Percentiles rank a stretch among this genome's conserved stretches.
These are phyloP conservation scores for Fusarium tuaranense DNA, from an alignment of 2,329 filamentous ascomycete genomes.

Conservation along the genomic window DNA sequence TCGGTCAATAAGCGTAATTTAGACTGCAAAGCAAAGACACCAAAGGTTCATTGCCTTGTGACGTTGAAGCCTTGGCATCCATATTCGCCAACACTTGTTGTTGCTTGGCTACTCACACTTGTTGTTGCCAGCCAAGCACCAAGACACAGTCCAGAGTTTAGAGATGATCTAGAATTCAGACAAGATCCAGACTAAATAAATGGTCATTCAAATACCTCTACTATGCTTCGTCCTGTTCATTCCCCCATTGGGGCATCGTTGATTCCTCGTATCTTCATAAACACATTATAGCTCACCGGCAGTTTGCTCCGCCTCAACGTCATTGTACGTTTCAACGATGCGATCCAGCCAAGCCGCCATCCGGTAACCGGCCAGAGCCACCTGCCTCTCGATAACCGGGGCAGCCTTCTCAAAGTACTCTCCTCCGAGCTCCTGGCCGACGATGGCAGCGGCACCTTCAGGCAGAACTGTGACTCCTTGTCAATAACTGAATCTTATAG, in stretches of 20 bases:
- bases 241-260: not conserved
- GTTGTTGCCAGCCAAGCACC: not conserved
- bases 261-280: not conserved
- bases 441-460: conserved; percentile 68
- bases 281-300: conserved; percentile 47
- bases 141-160: not conserved
- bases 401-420: conserved; percentile 73
- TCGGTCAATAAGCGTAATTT: not conserved
- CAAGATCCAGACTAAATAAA: not conserved
- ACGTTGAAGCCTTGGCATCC: not conserved
- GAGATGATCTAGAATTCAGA: not conserved
- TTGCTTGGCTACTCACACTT: not conserved
- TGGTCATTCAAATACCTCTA: not conserved
- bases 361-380: conserved; percentile 77
- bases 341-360: conserved; percentile 75
- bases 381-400: conserved; percentile 73
- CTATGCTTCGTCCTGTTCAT: not conserved
- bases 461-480: conserved; percentile 64
- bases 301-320: conserved; percentile 36
- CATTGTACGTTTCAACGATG: conserved; percentile 60
- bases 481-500: conserved; percentile 12
- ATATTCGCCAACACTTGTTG: not conserved
- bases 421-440: conserved; percentile 69
- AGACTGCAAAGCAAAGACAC: not conserved
- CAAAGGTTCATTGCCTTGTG: not conserved